Base-by-base conservation (phyloP, 1,284 basidiomycete species). In the Cystobasidiaceae sp. region DNA sequence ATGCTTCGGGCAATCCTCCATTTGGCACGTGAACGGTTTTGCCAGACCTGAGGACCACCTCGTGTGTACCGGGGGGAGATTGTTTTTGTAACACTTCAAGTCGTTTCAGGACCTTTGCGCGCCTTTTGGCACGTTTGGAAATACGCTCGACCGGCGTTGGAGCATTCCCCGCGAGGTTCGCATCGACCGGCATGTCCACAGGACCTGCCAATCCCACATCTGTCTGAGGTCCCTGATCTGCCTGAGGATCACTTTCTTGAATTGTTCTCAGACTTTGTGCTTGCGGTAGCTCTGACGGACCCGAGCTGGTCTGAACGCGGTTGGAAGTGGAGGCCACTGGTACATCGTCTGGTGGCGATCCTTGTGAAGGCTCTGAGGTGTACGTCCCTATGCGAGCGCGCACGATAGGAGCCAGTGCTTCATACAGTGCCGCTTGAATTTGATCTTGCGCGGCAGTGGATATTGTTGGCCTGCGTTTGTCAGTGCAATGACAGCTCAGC, bases 1-100 rank as follows among this genome's bases (percentile, higher is more conserved):
- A 56, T 3, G 19, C 28, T 11, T 39, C 51, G 7, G 61, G 34
- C n/a, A 46, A 27, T 11, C 19, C 21, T 15, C 48, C n/a, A 28
- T 64, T 44, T 17, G 61, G 51, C 44, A 64, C 27, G 11, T 54
- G 51, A 17, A 64, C 43, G 11, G 11, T 25, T 33, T 44, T 64
- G 27, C 61, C 61, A 25, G 61, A 64, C 8, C 61, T 39, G 11
- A 64, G 41, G n/a, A 21, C 33, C 4, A 64, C 15, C 15, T 64
- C 52, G 34, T 64, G 61, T 28, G n/a, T 48, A 23, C 33, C 50
- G 23, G 44, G 30, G 5, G 56, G 17, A 7, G 48, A 8, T 6
- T 59, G 44, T 8, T 41, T 11, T 11, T 9, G 9, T 25, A 17
- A 37, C 19, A 33, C 23, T n/a, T 52, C 49, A 19, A 62, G 13